Base-by-base conservation (phyloP, 495 filamentous ascomycete species). In the Aspergillus carlsbadensis region DNA sequence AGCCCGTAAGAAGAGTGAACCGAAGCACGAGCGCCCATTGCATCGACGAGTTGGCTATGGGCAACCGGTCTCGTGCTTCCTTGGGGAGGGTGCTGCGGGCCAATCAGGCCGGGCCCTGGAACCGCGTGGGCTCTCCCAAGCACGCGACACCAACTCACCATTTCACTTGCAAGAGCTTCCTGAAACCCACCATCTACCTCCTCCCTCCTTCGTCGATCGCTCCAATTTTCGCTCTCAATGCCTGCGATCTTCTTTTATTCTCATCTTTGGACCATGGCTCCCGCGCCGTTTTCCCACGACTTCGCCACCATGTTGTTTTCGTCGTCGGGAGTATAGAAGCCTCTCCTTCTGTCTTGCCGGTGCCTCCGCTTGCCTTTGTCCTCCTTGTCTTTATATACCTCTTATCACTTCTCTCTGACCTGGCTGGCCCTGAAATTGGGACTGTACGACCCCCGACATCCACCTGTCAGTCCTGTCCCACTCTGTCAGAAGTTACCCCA, bases 131-230 rank as follows among this genome's bases (percentile, higher is more conserved):
- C 69, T 53, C 44, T 51, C 49, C 37, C 54, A 72, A 76, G 75
- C 75, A 78, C 75, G 75, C 75, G 75, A 78, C 75, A 78, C 70
- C 65, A 24, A 17, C 26, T 26, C 8, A 10, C 33, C 47, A 39
- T 37, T 21, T 50, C 47, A 39, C 34, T 39, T 50, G 33, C 34
- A 37, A 39, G 48, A 51, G 48, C 48, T 57, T 35, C 48, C 50
- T 56, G 48, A 52, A 52, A 52, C 49, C 56, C 56, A 58, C 47
- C 48, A 46, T 22, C 41, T 40, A 42, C 18, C 17, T 10, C 26
- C 33, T 40, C 44, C 26, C 26, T 26, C 13, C 21, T 46, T 35
- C 45, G 60, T 62, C 60, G 60, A 62, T 62, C 60, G 53, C 43
- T 33, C 39, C 22, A 47, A 36, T 58, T 53, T 22, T 47, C 15